phyloP scores from a whole-genome alignment of 805 yeast genomes.

The Pichia kluyveri region DNA sequence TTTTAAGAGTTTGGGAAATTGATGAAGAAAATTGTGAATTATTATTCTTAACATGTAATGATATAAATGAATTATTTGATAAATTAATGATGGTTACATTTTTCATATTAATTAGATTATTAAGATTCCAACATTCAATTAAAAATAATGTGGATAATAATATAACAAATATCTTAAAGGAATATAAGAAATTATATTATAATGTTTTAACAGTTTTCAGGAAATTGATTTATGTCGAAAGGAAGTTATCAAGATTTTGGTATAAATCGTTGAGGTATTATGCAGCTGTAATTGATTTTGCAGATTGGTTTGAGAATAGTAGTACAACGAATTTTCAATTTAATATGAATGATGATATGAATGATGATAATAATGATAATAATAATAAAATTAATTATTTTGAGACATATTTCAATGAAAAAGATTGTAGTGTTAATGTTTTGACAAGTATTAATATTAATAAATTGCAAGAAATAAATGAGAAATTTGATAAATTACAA shows the following conservation, averaged over 20 bases:
- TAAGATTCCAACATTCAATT: neutral
- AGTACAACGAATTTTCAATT: neutral
- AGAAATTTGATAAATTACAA: neutral
- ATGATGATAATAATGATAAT: too few relatives aligned
- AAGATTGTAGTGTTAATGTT: neutral
- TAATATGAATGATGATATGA: neutral
- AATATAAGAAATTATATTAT: neutral
- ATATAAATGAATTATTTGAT: neutral
- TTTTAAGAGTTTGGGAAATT: neutral
- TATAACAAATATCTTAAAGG: neutral
- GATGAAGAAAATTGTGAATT: neutral
- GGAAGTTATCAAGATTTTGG: constrained; percentile 4
- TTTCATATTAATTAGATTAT: constrained; percentile 6
- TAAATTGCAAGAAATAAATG: neutral
- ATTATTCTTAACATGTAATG: neutral
- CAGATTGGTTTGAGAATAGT: constrained; percentile 11
- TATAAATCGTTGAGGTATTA: constrained; percentile 7
- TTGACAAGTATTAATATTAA: neutral
- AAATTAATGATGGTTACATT: constrained; percentile 2
- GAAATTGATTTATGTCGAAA: neutral
- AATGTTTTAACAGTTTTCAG: neutral
- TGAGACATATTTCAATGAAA: neutral
- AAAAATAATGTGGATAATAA: neutral
- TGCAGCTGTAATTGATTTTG: constrained; percentile 4
- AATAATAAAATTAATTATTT: neutral